Evolutionary conservation across 805 yeast genomes (phyloP).

Genomic region (Nakazawaea molendinolei): DNA sequence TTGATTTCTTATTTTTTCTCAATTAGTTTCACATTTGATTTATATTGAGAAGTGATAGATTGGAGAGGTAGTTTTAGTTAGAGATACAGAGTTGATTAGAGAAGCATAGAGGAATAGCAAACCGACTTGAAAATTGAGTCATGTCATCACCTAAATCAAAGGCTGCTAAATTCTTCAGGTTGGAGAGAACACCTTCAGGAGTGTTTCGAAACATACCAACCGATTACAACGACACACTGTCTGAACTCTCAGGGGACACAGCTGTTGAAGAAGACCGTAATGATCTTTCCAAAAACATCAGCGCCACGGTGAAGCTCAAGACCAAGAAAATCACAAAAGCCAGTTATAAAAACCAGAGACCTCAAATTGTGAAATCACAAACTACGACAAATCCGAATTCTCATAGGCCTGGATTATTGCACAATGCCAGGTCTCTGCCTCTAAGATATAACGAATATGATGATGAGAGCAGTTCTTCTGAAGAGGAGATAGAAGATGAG

Average conservation of each 20-base stretch:
- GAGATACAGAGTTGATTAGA: too few relatives aligned
- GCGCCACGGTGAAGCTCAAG: slow-evolving; percentile 11
- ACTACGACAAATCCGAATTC: too few relatives aligned
- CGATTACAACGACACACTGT: neutral
- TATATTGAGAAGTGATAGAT: too few relatives aligned
- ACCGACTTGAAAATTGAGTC: neutral
- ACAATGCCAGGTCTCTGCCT: too few relatives aligned
- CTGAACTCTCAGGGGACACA: slow-evolving; percentile 1
- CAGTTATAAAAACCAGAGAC: neutral
- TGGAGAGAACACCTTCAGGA: slow-evolving; percentile 5
- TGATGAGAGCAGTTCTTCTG: too few relatives aligned
- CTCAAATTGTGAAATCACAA: neutral
- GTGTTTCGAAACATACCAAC: slow-evolving; percentile 4
- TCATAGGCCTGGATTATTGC: too few relatives aligned
- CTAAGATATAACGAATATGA: neutral
- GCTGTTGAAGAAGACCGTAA: neutral
- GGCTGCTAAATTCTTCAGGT: slow-evolving; percentile 7
- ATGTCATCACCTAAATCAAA: slow-evolving; percentile 8
- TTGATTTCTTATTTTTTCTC: too few relatives aligned
- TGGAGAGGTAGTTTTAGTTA: too few relatives aligned
- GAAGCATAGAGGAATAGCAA: neutral
- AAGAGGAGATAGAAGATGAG: neutral
- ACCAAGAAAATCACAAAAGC: neutral
- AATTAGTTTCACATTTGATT: too few relatives aligned
- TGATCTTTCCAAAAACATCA: slow-evolving; percentile 7